Conservation (phyloP, 305 asterid species). For the Rubia tinctorum region DNA sequence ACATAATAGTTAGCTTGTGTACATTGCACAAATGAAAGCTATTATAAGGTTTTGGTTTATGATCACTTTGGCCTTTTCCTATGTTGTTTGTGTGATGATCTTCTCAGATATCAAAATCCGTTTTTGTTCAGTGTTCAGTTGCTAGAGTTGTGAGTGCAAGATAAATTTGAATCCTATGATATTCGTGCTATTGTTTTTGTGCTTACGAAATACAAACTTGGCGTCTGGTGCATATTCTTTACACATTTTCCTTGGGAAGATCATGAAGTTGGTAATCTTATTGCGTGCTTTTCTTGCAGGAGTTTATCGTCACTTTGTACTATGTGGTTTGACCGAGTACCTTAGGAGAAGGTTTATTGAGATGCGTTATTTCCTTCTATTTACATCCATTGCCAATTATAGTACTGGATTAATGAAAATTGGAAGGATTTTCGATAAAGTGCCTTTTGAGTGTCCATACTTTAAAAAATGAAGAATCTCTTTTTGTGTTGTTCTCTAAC, state of each 20-base stretch:
- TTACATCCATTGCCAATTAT: not conserved
- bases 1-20: not conserved
- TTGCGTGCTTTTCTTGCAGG: slow-evolving; percentile 44
- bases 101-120: not conserved
- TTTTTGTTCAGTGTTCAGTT: not conserved
- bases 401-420: not conserved
- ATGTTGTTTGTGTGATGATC: not conserved
- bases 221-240: not conserved
- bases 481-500: too few relatives aligned
- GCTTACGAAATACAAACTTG: not conserved
- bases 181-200: not conserved
- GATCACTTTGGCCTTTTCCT: not conserved
- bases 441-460: too few relatives aligned
- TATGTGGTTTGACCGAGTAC: slow-evolving; percentile 38
- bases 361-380: not conserved
- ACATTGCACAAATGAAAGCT: not conserved
- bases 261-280: not conserved
- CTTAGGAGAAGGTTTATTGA: slow-evolving; percentile 57
- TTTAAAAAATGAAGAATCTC: too few relatives aligned
- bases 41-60: not conserved
- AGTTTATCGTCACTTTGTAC: slow-evolving; percentile 63
- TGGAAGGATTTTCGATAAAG: too few relatives aligned
- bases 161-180: not conserved
- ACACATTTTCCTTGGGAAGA: not conserved
- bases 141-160: too few relatives aligned